A percentile compares a stretch with the other conserved stretches of the same genome.
Evolutionary conservation across 352 stramenopile genomes (phyloP).

Genomic region (Thraustochytrium sp.): DNA sequence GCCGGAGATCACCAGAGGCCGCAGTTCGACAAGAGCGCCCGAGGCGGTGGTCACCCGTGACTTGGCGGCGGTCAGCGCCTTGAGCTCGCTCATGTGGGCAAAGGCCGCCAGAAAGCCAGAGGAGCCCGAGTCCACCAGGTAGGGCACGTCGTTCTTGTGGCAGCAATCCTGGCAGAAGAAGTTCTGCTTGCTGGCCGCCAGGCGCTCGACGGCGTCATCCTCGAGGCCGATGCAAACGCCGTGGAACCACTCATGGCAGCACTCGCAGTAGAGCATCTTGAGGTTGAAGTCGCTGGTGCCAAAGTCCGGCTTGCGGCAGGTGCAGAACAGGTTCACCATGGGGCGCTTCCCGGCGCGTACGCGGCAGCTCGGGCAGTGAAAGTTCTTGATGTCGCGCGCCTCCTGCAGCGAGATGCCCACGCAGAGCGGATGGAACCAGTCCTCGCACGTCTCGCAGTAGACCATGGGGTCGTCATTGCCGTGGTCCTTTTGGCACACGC

Average conservation of each 20-base stretch:
- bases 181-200: neutral
- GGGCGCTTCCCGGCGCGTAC: neutral
- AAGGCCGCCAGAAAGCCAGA: neutral
- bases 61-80: neutral
- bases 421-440: conserved; percentile 22
- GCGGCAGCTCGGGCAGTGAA: neutral
- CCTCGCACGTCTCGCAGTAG: neutral
- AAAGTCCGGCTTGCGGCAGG: conserved; percentile 19
- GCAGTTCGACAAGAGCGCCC: neutral
- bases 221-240: conserved; percentile 16
- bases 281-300: conserved; percentile 25
- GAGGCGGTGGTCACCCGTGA: neutral
- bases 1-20: neutral
- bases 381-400: neutral
- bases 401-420: conserved; percentile 22
- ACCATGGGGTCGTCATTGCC: neutral
- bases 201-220: neutral
- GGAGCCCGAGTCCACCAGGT: neutral
- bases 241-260: conserved; percentile 39
- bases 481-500: neutral
- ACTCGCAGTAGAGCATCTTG: conserved; percentile 23
- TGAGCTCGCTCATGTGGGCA: neutral
- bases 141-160: neutral
- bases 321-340: conserved; percentile 35
- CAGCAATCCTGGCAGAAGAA: conserved; percentile 21